Evolutionary conservation across 2,329 filamentous ascomycete species (phyloP).

Genomic region (Pyrenophora teres): DNA sequence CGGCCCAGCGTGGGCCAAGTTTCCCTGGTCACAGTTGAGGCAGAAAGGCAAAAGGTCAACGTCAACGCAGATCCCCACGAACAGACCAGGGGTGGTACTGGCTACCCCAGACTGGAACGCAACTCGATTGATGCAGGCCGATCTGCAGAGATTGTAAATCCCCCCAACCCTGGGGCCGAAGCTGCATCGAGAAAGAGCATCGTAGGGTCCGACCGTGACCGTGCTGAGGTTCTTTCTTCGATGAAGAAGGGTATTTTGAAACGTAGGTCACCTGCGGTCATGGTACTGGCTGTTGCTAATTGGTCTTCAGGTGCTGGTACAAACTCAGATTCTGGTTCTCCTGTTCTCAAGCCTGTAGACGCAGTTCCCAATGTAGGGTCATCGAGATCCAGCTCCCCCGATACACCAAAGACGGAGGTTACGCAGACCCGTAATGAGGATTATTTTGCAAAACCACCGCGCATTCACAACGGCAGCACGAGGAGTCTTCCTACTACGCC

Average conservation of each 20-base stretch:
- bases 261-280: slow-evolving; percentile 59
- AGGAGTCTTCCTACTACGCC: slow-evolving; percentile 83
- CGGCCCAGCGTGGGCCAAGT: slow-evolving; percentile 79
- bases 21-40: slow-evolving; percentile 94
- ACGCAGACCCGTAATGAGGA: slow-evolving; percentile 65
- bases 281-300: slow-evolving; percentile 23
- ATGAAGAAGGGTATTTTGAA: slow-evolving; percentile 97
- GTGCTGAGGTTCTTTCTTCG: slow-evolving; percentile 87
- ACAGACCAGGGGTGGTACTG: slow-evolving; percentile 72
- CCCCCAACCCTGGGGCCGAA: slow-evolving; percentile 45
- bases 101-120: slow-evolving; percentile 81
- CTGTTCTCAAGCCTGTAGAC: slow-evolving; percentile 67
- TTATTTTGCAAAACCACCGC: slow-evolving; percentile 81
- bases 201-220: slow-evolving; percentile 84
- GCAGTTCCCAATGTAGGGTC: slow-evolving; percentile 70
- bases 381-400: slow-evolving; percentile 82
- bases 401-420: slow-evolving; percentile 78
- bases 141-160: slow-evolving; percentile 54
- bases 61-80: slow-evolving; percentile 72
- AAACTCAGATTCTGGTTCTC: slow-evolving; percentile 70
- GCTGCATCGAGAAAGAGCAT: slow-evolving; percentile 78
- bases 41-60: slow-evolving; percentile 83
- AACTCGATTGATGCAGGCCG: slow-evolving; percentile 73
- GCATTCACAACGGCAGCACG: slow-evolving; percentile 70
- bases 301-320: slow-evolving; percentile 49